Evolutionary conservation across 805 yeast genomes (phyloP).

Genomic region (Candida anglica): DNA sequence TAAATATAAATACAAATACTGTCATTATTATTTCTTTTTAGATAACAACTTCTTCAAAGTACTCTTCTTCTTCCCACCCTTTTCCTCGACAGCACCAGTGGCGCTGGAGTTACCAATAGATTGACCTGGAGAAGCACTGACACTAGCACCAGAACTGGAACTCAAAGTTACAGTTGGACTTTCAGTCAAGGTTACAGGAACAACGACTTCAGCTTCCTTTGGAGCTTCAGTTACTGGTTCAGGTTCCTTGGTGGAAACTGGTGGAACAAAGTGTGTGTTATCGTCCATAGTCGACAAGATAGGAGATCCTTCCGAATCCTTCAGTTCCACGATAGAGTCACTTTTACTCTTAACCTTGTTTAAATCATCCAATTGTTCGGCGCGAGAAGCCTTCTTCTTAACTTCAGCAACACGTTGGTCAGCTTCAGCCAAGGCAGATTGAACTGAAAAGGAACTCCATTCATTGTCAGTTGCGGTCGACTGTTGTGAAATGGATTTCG

Average conservation of each 20-base stretch:
- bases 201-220: background rate
- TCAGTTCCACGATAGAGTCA: constrained; percentile 19
- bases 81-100: constrained; percentile 1
- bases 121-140: too few species aligned
- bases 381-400: constrained; percentile 3
- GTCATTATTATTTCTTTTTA: constrained; percentile 9
- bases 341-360: constrained; percentile 14
- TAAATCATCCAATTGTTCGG: constrained; percentile 7
- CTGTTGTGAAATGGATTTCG: background rate
- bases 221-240: background rate
- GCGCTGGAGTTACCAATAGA: background rate
- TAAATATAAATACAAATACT: constrained; percentile 2
- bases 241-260: background rate
- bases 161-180: background rate
- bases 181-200: background rate
- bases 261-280: constrained; percentile 25
- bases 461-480: background rate
- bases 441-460: background rate
- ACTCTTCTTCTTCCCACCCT: constrained; percentile 12
- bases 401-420: background rate
- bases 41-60: constrained; percentile 18
- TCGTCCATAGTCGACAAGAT: constrained; percentile 33
- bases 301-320: constrained; percentile 9
- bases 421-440: background rate
- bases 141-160: background rate